phyloP scores from a whole-genome alignment of 1,139 yeast species.

The Sugiyamaella xylanicola region DNA sequence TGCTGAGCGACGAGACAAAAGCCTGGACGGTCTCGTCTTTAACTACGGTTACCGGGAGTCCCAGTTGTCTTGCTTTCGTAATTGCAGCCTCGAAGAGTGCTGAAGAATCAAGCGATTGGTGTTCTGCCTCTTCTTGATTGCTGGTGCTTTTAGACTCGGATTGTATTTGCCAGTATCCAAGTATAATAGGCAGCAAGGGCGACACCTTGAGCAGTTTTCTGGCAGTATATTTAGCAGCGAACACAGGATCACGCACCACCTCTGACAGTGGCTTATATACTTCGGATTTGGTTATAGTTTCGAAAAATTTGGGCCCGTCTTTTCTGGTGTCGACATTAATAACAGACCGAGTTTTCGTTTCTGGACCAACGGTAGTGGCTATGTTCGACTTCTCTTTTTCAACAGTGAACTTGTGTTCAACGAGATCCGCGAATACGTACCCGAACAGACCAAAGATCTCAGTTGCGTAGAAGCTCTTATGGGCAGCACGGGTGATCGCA shows the following conservation, averaged over 20 bases:
- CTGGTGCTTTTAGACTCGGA: background rate
- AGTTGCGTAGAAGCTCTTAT: slow-evolving; percentile 67
- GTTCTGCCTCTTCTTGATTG: slow-evolving; percentile 15
- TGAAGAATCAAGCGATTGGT: slow-evolving; percentile 28
- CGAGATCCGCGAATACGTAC: slow-evolving; percentile 75
- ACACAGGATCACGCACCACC: slow-evolving; percentile 43
- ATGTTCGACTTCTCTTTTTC: slow-evolving; percentile 55
- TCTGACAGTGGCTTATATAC: slow-evolving; percentile 49
- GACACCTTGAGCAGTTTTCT: slow-evolving; percentile 63
- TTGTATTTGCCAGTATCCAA: slow-evolving; percentile 52
- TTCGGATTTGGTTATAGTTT: slow-evolving; percentile 60
- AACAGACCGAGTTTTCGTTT: slow-evolving; percentile 57
- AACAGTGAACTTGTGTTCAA: slow-evolving; percentile 56
- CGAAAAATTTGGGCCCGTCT: slow-evolving; percentile 48
- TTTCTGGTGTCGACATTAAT: slow-evolving; percentile 49
- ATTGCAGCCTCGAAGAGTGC: slow-evolving; percentile 38
- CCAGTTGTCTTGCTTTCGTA: slow-evolving; percentile 46
- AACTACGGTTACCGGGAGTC: slow-evolving; percentile 46
- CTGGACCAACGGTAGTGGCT: slow-evolving; percentile 51
- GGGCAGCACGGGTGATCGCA: slow-evolving; percentile 53
- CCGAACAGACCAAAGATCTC: slow-evolving; percentile 83
- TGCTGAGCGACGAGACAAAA: slow-evolving; percentile 45
- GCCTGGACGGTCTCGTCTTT: slow-evolving; percentile 32
- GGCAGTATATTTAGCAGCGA: slow-evolving; percentile 44
- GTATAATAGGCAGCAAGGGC: slow-evolving; percentile 61